Evolutionary conservation across 2,329 filamentous ascomycete genomes (phyloP).

Genomic region (Cordyceps fumosorosea): DNA sequence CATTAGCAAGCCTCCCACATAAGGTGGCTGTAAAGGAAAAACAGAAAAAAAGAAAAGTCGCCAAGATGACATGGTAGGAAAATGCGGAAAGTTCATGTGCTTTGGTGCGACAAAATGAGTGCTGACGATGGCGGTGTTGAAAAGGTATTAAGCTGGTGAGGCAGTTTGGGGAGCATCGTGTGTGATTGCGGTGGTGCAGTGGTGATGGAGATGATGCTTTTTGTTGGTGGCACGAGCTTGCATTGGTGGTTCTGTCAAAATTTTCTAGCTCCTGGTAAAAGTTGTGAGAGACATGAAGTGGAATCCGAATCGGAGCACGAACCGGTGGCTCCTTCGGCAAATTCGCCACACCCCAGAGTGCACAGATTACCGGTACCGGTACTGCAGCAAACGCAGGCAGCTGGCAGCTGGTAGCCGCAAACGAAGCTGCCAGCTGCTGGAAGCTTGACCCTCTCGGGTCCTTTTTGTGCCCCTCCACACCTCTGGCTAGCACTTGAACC

Average conservation of each 20-base stretch:
- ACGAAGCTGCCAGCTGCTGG: not conserved
- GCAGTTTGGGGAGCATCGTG: conserved; percentile 6
- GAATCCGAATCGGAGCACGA: not conserved
- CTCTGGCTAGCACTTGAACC: not conserved
- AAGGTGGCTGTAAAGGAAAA: not conserved
- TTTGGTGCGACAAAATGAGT: not conserved
- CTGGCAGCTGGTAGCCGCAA: not conserved
- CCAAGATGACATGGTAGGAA: not conserved
- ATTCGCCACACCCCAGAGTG: not conserved
- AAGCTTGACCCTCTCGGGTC: conserved; percentile 6
- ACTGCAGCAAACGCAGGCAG: not conserved
- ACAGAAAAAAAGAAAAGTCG: not conserved
- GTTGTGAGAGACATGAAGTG: not conserved
- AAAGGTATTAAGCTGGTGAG: not conserved
- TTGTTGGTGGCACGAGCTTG: not conserved
- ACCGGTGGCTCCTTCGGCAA: not conserved
- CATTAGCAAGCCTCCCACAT: not conserved
- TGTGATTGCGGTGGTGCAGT: conserved; percentile 2
- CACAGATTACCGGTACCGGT: not conserved
- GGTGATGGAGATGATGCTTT: conserved; percentile 1
- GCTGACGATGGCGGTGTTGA: not conserved
- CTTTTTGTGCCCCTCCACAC: conserved; percentile 7
- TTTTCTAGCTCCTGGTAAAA: not conserved
- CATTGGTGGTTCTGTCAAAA: not conserved
- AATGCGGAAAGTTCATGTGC: conserved; percentile 13